Percentiles rank a stretch among this genome's conserved stretches.
These are phyloP conservation scores for Dioszegia aurantiaca DNA, from an alignment of 768 basidiomycete genomes.

Conservation along the genomic window DNA sequence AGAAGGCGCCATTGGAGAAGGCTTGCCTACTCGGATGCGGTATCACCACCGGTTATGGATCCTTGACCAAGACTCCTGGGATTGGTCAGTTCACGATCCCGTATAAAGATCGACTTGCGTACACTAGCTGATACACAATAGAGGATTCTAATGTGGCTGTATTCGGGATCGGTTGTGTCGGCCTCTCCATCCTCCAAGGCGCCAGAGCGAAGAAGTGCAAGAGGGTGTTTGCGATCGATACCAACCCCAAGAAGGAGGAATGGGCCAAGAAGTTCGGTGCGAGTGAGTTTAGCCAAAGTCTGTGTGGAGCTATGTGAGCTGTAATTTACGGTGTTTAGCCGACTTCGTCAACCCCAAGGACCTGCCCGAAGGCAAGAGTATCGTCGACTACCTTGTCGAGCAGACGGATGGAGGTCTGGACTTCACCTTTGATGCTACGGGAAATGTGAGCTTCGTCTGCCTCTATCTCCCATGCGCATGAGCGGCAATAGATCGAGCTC, in stretches of 20 bases:
- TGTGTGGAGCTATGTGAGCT: neutral
- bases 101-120: neutral
- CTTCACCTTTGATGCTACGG: conserved; percentile 95
- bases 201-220: conserved; percentile 72
- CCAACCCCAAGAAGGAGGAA: conserved; percentile 75
- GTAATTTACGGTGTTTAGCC: conserved; percentile 41
- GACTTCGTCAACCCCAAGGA: conserved; percentile 85
- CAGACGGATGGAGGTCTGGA: conserved; percentile 95
- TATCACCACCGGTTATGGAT: conserved; percentile 98
- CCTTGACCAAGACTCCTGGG: conserved; percentile 84
- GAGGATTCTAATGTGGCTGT: conserved; percentile 86
- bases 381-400: conserved; percentile 85
- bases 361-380: conserved; percentile 73
- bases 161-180: conserved; percentile 92
- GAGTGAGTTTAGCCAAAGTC: conserved; percentile 46
- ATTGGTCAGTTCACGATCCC: conserved; percentile 42
- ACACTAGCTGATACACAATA: neutral
- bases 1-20: conserved; percentile 83
- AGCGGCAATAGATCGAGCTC: no score
- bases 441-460: conserved; percentile 61
- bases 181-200: conserved; percentile 85
- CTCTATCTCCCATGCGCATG: no score
- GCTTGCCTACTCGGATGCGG: conserved; percentile 92
- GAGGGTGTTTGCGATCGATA: conserved; percentile 88
- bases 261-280: conserved; percentile 94